Base-by-base conservation (phyloP, 441 rosid genomes). In the Macaranga tanarius region DNA sequence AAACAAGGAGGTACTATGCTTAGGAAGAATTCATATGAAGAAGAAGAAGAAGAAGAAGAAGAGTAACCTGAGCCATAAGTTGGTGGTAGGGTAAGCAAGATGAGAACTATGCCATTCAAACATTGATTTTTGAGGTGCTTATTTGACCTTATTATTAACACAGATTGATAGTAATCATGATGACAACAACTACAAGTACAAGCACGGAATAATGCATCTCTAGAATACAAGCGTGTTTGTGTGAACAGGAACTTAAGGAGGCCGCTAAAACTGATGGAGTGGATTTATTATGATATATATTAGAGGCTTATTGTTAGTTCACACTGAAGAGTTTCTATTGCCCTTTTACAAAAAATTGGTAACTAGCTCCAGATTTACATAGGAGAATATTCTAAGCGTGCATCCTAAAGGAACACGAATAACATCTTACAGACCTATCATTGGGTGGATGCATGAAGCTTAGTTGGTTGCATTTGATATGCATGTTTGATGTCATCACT, bases 401-500 rank as follows among this genome's bases (percentile, higher is more conserved):
- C 91, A 91, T 59, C 99, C 98, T 0, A 95, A 90, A 83, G 95
- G 98, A 42, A 86, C 82, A 8, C 86, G 99, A 12, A 78, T 95
- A 54, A 87, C 92, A 79, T 95, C 99, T 74, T 92, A 91, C 84
- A 89, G 89, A 61, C 99, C 99, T 3, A 75, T 91, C 0, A 77
- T 87, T 31, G 99, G 90, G 1, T 95, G 99, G 98, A 90, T 89
- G 83, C 98, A 91, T 80, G 99, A 95, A 59, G 96, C 98, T 83
- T 98, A 92, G 81, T 92, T 95, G 98, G 93, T 95, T 65, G 99
- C 99, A 50, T 92, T 92, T 72, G 91, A 95, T 76, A 92, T 95
- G 99, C 98, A 95, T 97, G 99, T 95, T 55, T 70, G 59, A n/a
- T 20, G 22, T 40, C 26, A 7, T 34, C 22, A 12, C 12, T 22